Conservation (phyloP, 495 filamentous ascomycete genomes). For the Podospora appendiculata region DNA sequence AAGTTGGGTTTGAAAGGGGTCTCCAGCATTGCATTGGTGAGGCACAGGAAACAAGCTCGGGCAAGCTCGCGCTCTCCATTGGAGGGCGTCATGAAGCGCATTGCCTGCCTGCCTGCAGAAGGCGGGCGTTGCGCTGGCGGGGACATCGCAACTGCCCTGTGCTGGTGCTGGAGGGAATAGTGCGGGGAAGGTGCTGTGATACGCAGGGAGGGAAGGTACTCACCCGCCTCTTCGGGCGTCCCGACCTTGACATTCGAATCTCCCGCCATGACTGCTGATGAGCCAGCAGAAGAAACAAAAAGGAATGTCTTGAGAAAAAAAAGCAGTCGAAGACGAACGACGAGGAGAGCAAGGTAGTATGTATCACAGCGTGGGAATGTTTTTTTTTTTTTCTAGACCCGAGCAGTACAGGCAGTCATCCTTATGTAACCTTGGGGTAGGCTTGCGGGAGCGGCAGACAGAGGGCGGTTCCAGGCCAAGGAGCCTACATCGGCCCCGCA, state of each 20-base stretch:
- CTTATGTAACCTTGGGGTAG: too few relatives aligned
- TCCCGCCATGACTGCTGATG: constrained; percentile 24
- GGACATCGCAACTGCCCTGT: not conserved
- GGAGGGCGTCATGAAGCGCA: too few relatives aligned
- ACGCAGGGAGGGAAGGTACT: constrained; percentile 5
- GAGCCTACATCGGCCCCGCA: constrained; percentile 21
- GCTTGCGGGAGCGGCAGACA: not conserved
- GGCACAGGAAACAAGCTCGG: too few relatives aligned
- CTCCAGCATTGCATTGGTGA: not conserved
- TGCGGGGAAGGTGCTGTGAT: not conserved
- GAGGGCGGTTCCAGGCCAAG: constrained; percentile 7
- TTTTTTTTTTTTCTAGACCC: too few relatives aligned
- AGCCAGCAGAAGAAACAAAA: constrained; percentile 1
- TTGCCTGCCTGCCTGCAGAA: too few relatives aligned
- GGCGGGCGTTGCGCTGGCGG: not conserved
- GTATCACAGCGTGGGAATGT: too few relatives aligned
- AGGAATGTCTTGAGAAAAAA: constrained; percentile 3
- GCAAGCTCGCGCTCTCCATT: too few relatives aligned
- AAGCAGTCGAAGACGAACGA: not conserved
- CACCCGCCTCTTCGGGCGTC: constrained; percentile 43
- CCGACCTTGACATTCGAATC: constrained; percentile 20
- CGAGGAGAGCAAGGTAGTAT: too few relatives aligned
- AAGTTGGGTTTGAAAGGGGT: not conserved
- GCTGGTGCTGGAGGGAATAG: not conserved
- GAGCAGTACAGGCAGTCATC: too few relatives aligned